Conservation (phyloP, 129 eudicot genomes). For the Rutidosis leptorrhynchoides region DNA sequence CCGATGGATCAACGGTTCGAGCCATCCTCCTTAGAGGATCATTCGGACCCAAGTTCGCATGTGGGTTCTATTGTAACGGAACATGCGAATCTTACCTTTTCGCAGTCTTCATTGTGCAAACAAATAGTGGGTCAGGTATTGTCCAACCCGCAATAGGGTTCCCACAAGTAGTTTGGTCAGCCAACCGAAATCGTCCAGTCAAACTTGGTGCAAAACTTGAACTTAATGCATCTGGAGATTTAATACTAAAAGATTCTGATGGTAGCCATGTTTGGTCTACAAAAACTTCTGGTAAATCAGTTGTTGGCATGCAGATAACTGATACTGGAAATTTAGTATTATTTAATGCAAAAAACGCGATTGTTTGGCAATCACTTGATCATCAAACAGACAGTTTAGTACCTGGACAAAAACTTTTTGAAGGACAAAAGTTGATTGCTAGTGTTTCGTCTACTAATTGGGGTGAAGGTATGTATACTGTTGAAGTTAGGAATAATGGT, state of each 20-base stretch:
- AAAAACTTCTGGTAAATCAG: conserved; percentile 16
- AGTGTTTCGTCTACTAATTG: conserved; percentile 25
- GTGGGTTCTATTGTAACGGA: conserved; percentile 29
- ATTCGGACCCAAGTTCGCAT: not conserved
- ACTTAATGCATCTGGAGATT: conserved; percentile 24
- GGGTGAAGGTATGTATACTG: conserved; percentile 10
- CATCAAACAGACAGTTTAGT: conserved; percentile 34
- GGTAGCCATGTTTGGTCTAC: conserved; percentile 31
- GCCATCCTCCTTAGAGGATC: conserved; percentile 6
- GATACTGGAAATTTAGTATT: conserved; percentile 27
- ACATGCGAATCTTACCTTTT: conserved; percentile 9
- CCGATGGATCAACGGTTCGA: not conserved
- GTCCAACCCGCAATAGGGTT: not conserved
- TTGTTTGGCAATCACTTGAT: conserved; percentile 29
- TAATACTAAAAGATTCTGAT: conserved; percentile 27
- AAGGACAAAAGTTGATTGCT: conserved; percentile 19
- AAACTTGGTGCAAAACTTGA: conserved; percentile 19
- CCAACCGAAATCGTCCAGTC: conserved; percentile 30
- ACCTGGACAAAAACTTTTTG: conserved; percentile 23
- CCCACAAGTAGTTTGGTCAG: conserved; percentile 34
- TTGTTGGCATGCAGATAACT: conserved; percentile 26
- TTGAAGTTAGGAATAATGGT: conserved; percentile 7
- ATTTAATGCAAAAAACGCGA: not conserved
- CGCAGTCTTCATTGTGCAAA: conserved; percentile 19
- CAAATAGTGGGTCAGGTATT: not conserved